phyloP scores from a whole-genome alignment of 768 basidiomycete genomes.

The Vararia minispora region DNA sequence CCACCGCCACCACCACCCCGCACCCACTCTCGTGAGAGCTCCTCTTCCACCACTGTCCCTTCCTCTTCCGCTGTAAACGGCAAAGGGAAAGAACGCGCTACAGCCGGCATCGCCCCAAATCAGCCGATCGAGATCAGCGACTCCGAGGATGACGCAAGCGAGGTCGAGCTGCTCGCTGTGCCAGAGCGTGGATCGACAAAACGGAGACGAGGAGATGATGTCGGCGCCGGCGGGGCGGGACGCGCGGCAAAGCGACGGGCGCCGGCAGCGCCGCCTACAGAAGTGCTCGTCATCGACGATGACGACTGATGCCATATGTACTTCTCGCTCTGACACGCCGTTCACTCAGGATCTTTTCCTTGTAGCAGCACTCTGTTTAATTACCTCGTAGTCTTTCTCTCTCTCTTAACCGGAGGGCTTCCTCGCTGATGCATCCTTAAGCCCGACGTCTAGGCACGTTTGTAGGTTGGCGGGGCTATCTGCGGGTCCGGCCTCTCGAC shows the following conservation, averaged over 20 bases:
- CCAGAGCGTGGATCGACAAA: conserved; percentile 8
- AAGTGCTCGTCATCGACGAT: conserved; percentile 10
- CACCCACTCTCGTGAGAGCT: neutral
- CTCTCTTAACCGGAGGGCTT: neutral
- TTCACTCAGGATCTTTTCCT: conserved; percentile 12
- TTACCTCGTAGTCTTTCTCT: neutral
- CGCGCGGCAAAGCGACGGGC: conserved; percentile 11
- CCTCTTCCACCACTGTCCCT: conserved; percentile 1
- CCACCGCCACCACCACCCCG: neutral
- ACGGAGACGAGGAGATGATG: no score
- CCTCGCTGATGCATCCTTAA: neutral
- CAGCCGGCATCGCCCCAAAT: neutral
- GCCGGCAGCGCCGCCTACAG: conserved; percentile 1
- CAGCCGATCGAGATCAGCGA: conserved; percentile 6
- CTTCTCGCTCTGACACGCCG: no score
- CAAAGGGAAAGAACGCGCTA: conserved; percentile 13
- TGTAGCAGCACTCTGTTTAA: conserved; percentile 2
- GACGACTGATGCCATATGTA: no score
- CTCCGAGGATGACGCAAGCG: conserved; percentile 9
- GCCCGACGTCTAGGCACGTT: neutral
- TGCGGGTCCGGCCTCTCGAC: no score
- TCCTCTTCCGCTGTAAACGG: neutral
- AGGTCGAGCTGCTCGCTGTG: conserved; percentile 2
- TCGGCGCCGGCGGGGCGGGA: no score
- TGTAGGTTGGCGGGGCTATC: no score